A percentile compares a stretch with the other conserved stretches of the same genome.
Evolutionary conservation across 106 monocot genomes (phyloP).

Genomic region (Dendrobium officinale): DNA sequence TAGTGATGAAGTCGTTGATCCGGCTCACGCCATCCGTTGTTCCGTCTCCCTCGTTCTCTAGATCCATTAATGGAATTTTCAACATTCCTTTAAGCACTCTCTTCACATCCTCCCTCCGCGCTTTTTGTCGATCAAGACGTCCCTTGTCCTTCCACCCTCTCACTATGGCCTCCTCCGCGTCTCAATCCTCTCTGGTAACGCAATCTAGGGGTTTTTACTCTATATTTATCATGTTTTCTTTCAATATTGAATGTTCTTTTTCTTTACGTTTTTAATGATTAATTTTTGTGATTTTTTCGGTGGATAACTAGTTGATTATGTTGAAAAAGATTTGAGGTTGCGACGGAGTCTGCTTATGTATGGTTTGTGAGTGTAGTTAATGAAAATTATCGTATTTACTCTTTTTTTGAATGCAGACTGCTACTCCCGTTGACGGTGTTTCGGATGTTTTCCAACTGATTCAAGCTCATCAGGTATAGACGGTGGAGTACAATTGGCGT

Average conservation of each 20-base stretch:
- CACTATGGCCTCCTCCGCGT: conserved; percentile 32
- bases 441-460: conserved; percentile 28
- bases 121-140: not conserved
- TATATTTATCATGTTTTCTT: not conserved
- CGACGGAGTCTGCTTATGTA: not conserved
- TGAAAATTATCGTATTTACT: not conserved
- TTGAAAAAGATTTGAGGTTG: not conserved
- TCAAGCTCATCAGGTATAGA: conserved; percentile 44
- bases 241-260: not conserved
- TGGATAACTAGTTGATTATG: not conserved
- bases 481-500: not conserved
- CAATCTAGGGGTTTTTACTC: conserved; percentile 1
- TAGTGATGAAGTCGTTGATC: conserved; percentile 1
- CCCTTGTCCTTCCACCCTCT: conserved; percentile 9
- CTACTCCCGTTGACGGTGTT: conserved; percentile 12
- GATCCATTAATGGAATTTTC: not conserved
- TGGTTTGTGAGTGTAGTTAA: not conserved
- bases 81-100: not conserved
- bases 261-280: not conserved
- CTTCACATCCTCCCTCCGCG: not conserved
- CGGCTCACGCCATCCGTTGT: not conserved
- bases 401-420: conserved; percentile 11
- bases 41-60: not conserved
- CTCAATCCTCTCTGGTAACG: conserved; percentile 28
- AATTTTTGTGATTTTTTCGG: not conserved